Conservation (phyloP, 2,329 filamentous ascomycete genomes). For the Sporothrix dimorphospora region DNA sequence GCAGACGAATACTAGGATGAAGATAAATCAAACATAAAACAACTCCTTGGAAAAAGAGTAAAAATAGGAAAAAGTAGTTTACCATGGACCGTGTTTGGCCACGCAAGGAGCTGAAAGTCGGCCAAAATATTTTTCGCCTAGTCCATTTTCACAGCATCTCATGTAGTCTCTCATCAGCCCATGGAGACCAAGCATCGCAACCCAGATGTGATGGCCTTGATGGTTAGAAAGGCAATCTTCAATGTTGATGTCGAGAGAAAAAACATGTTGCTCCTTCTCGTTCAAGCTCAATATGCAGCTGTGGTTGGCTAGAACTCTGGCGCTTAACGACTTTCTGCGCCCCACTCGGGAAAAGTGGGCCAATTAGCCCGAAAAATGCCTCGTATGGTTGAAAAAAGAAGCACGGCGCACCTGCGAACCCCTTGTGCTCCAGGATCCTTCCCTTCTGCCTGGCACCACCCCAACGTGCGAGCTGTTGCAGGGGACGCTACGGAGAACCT, state of each 20-base stretch:
- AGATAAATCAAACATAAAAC: background rate
- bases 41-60: background rate
- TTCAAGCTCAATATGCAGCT: background rate
- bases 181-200: background rate
- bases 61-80: background rate
- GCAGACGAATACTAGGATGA: background rate
- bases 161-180: background rate
- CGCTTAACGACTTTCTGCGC: constrained; percentile 7
- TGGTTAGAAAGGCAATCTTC: background rate
- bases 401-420: background rate
- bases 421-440: background rate
- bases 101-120: background rate
- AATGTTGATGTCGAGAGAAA: background rate
- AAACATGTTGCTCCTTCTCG: background rate
- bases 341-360: constrained; percentile 19
- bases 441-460: constrained; percentile 3
- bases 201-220: background rate
- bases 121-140: background rate
- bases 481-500: background rate
- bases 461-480: background rate
- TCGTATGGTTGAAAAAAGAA: background rate
- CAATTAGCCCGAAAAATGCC: constrained; percentile 19
- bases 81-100: background rate
- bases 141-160: background rate
- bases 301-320: constrained; percentile 16